Evolutionary conservation across 352 stramenopile species (phyloP).

Genomic region (Globisporangium irregulare): DNA sequence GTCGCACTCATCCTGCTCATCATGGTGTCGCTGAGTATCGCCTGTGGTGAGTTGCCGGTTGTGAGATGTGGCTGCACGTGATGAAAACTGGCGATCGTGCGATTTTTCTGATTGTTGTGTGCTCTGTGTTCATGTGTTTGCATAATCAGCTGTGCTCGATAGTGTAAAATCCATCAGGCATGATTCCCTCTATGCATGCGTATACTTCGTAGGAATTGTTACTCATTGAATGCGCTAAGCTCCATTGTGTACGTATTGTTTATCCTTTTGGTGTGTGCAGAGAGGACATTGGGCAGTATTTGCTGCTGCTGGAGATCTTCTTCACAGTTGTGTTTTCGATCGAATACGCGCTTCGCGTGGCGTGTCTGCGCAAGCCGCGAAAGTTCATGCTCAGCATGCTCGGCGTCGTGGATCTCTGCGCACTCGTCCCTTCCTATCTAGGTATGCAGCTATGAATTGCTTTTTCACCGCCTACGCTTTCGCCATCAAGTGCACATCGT

Average conservation of each 20-base stretch:
- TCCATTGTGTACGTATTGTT: neutral
- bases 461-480: neutral
- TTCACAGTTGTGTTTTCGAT: slow-evolving; percentile 81
- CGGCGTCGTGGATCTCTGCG: slow-evolving; percentile 72
- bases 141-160: slow-evolving; percentile 49
- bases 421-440: slow-evolving; percentile 78
- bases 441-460: slow-evolving; percentile 23
- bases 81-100: neutral
- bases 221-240: neutral
- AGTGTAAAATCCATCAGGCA: slow-evolving; percentile 69
- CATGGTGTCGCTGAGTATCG: slow-evolving; percentile 69
- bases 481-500: neutral
- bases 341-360: slow-evolving; percentile 67
- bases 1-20: slow-evolving; percentile 67
- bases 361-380: slow-evolving; percentile 54
- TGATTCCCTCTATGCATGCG: neutral
- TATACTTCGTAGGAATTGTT: neutral
- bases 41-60: slow-evolving; percentile 32
- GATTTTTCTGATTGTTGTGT: neutral
- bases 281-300: slow-evolving; percentile 54
- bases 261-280: slow-evolving; percentile 19
- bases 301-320: slow-evolving; percentile 68
- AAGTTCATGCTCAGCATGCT: slow-evolving; percentile 72
- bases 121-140: neutral
- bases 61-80: neutral